Base-by-base conservation (phyloP, 257 asterid genomes). In the Rauvolfia tetraphylla region DNA sequence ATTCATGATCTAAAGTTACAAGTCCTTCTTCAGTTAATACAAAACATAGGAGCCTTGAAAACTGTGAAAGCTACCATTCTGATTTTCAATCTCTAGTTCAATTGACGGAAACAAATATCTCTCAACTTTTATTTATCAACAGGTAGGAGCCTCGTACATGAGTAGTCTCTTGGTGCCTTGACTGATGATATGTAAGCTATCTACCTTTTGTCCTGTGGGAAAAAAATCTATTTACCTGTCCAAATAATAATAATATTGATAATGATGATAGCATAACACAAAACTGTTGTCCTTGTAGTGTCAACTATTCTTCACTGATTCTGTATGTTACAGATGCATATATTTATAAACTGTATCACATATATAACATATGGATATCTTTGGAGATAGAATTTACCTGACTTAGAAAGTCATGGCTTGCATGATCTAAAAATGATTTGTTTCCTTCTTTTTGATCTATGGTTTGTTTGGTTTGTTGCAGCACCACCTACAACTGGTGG, bases 401-500 rank as follows among this genome's bases (percentile, higher is more conserved):
- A 65, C 27, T 6, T 34, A 1, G 22, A 38, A 17, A 53, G 59
- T 6, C 70, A 20, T 18, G 36, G n/a, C 70, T 14, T 65, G 70
- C 70, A 34, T 65, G 46, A 17, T 17, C n/a, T 25, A 33, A 56
- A 65, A 15, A 65, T 34, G 44, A 14, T 22, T 34, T 34, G 1
- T 23, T 65, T 34, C 18, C 23, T 44, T 2, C 8, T 65, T 48
- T 75, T 73, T 61, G 8, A 78, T 72, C 27, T 33, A 31, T 44
- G 10, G 46, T 36, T 66, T 82, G 36, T 46, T 68, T 41, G 22
- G 10, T 70, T 56, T 69, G 49, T 68, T 80, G 15, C 79, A 92
- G 98, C 96, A 62, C 95, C 95, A 23, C 83, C 89, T 39, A 59
- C 86, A 39, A 72, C 90, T 59, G 96, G 91, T 31, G 96, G 91